Evolutionary conservation across 2,329 filamentous ascomycete genomes (phyloP).

Genomic region (Didymella exigua): DNA sequence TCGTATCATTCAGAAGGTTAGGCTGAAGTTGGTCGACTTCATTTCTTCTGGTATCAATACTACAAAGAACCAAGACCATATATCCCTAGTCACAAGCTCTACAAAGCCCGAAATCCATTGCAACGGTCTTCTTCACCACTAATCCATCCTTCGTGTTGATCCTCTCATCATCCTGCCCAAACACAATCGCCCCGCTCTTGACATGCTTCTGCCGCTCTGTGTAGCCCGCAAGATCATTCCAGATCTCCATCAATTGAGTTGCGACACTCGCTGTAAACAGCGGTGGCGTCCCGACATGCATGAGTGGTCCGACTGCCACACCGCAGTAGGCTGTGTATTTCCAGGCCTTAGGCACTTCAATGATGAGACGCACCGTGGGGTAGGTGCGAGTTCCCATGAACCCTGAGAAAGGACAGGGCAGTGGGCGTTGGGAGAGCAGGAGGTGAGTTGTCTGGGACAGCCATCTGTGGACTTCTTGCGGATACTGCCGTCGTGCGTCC

Average conservation of each 20-base stretch:
- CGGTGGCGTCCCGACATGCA: not conserved
- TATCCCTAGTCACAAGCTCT: too few relatives aligned
- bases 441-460: constrained; percentile 2
- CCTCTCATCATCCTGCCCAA: constrained; percentile 11
- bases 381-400: constrained; percentile 7
- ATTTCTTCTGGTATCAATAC: too few relatives aligned
- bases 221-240: not conserved
- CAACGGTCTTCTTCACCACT: constrained; percentile 3
- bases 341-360: constrained; percentile 5
- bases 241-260: constrained; percentile 2
- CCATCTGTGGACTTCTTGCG: not conserved
- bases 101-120: constrained; percentile 12
- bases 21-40: too few relatives aligned
- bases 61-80: too few relatives aligned
- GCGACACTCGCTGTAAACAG: constrained; percentile 1
- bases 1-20: too few relatives aligned
- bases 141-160: not conserved
- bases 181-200: constrained; percentile 10
- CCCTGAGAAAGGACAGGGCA: not conserved
- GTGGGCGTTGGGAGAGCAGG: constrained; percentile 6
- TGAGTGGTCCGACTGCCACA: not conserved
- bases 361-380: constrained; percentile 4
- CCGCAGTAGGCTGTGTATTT: not conserved
- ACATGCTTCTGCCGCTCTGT: not conserved
- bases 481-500: not conserved